A percentile compares a stretch with the other conserved stretches of the same genome.
Evolutionary conservation across 129 eudicot genomes (phyloP).

Genomic region (Escallonia rubra): DNA sequence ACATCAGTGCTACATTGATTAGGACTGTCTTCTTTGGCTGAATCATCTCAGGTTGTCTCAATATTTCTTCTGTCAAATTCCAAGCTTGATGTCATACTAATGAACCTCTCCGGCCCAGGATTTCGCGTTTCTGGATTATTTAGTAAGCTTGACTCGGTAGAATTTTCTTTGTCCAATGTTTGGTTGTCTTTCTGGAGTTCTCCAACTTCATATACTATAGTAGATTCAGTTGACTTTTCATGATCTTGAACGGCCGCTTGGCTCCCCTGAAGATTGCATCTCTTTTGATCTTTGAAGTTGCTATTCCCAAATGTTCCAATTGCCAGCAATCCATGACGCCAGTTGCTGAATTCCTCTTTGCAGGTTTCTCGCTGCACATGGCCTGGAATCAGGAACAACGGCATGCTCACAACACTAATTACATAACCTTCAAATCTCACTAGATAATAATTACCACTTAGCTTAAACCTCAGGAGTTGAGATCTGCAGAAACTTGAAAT

Average conservation of each 20-base stretch:
- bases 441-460: no score
- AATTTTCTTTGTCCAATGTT: conserved; percentile 61
- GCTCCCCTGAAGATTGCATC: conserved; percentile 15
- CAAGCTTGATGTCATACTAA: conserved; percentile 94
- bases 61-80: conserved; percentile 76
- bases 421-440: no score
- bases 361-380: conserved; percentile 29
- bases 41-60: conserved; percentile 41
- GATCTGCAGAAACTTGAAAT: no score
- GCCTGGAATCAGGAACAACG: conserved; percentile 39
- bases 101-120: conserved; percentile 87
- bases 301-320: conserved; percentile 77
- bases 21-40: conserved; percentile 62
- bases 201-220: no score
- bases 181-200: conserved; percentile 69
- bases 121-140: conserved; percentile 41
- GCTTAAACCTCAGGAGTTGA: no score
- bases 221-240: conserved; percentile 83
- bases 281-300: conserved; percentile 23
- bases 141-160: no score
- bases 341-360: conserved; percentile 74
- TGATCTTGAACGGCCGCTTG: conserved; percentile 65
- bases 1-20: conserved; percentile 76
- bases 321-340: conserved; percentile 75
- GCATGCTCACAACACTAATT: no score